These are phyloP conservation scores for Ceratocystis eucalypticola DNA, from an alignment of 2,329 filamentous ascomycete genomes.

Conservation along the genomic window DNA sequence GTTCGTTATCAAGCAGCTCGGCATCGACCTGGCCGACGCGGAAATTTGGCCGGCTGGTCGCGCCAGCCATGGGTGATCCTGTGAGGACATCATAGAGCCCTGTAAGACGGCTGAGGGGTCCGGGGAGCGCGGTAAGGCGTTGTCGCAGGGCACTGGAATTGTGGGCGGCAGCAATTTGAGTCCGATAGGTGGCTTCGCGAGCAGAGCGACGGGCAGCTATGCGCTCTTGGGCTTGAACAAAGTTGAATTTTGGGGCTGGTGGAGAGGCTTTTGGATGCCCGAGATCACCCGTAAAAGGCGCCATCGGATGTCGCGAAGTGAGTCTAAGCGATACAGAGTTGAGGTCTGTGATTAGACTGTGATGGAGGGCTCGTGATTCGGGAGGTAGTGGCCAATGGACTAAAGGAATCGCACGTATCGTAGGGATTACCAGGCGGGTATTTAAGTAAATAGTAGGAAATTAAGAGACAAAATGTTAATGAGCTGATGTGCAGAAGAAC, in stretches of 20 bases:
- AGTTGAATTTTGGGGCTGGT: constrained; percentile 35
- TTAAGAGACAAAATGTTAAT: not conserved
- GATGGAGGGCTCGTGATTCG: not conserved
- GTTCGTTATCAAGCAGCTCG: constrained; percentile 84
- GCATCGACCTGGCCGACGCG: constrained; percentile 93
- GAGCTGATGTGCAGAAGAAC: not conserved
- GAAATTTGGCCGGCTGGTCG: constrained; percentile 59
- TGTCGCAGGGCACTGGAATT: constrained; percentile 29
- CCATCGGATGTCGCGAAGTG: not conserved
- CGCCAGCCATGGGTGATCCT: constrained; percentile 49
- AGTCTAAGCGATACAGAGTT: not conserved
- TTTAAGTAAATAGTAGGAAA: not conserved
- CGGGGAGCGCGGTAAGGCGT: constrained; percentile 30
- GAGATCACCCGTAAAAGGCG: not conserved
- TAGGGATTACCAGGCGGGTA: not conserved
- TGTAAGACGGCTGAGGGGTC: constrained; percentile 38
- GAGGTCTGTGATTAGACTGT: not conserved
- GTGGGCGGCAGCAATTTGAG: constrained; percentile 38
- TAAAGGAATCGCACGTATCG: not conserved
- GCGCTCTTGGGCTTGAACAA: constrained; percentile 79
- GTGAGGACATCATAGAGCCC: constrained; percentile 38
- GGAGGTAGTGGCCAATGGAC: not conserved
- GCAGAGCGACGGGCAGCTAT: constrained; percentile 67
- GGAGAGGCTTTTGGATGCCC: not conserved
- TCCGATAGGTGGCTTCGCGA: constrained; percentile 41